A percentile compares a stretch with the other conserved stretches of the same genome.
Evolutionary conservation across 805 yeast genomes (phyloP).

Genomic region (Scheffersomyces coipomensis): DNA sequence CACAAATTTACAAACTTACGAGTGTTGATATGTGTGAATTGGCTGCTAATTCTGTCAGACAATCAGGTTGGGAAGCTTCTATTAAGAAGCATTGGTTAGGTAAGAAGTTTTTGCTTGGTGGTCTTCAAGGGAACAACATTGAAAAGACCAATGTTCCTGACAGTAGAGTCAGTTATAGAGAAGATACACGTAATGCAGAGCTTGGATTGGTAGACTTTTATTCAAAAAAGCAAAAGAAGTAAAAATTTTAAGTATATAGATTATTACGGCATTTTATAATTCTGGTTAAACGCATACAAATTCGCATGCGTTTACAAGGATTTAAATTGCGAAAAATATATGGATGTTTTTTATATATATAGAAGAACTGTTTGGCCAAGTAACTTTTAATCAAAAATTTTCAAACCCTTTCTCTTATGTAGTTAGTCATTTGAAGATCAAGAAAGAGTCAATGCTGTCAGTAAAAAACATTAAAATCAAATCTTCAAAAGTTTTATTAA

Average conservation of each 20-base stretch:
- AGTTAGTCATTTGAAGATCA: too few relatives aligned
- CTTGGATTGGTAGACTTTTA: conserved; percentile 66
- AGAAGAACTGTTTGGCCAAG: too few relatives aligned
- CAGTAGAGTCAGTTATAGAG: conserved; percentile 79
- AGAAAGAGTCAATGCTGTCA: too few relatives aligned
- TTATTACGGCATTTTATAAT: too few relatives aligned
- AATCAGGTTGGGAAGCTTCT: conserved; percentile 89
- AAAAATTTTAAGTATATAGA: not conserved
- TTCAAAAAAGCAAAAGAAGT: conserved; percentile 2
- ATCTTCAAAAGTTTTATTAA: too few relatives aligned
- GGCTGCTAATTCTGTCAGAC: conserved; percentile 88
- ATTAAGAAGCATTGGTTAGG: conserved; percentile 95
- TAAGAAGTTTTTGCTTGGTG: conserved; percentile 51
- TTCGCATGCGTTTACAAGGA: not conserved
- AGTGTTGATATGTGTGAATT: conserved; percentile 97
- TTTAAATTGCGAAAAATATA: not conserved
- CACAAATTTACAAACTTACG: conserved; percentile 91
- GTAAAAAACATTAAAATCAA: too few relatives aligned
- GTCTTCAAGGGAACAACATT: conserved; percentile 81
- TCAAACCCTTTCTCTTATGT: too few relatives aligned
- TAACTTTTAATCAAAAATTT: too few relatives aligned
- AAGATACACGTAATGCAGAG: conserved; percentile 74
- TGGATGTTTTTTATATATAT: too few relatives aligned
- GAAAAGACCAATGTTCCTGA: conserved; percentile 95
- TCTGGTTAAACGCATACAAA: not conserved